Percentiles rank a stretch among this genome's conserved stretches.
phyloP scores from a whole-genome alignment of 192 early-diverging fungal genomes.

The Funneliformis geosporum region DNA sequence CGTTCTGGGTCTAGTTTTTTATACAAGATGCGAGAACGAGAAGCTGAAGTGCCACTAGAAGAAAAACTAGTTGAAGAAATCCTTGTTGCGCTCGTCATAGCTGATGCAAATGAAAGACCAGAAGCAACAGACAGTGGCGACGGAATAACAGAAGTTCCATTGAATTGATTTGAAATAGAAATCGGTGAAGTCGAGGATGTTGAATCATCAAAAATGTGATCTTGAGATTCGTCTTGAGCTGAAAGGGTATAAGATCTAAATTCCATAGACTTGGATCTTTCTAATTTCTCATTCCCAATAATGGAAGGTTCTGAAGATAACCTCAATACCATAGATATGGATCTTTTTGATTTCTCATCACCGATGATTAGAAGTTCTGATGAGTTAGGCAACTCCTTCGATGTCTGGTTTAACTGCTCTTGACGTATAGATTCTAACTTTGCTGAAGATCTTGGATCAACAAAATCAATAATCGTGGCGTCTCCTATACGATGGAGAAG shows the following conservation, averaged over 20 bases:
- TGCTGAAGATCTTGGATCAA: conserved; percentile 17
- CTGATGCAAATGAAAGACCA: conserved; percentile 23
- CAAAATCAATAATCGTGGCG: conserved; percentile 19
- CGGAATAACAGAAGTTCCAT: conserved; percentile 1
- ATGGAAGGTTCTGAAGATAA: not conserved
- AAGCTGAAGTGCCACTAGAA: not conserved
- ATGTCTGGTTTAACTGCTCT: conserved; percentile 19
- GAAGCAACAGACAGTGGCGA: conserved; percentile 17
- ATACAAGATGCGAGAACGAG: conserved; percentile 12
- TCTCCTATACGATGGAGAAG: conserved; percentile 30
- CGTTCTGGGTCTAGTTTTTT: conserved; percentile 2
- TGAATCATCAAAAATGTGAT: not conserved
- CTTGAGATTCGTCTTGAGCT: too few species aligned
- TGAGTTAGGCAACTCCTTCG: not conserved
- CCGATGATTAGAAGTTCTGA: not conserved
- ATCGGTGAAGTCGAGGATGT: not conserved
- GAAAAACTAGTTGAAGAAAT: conserved; percentile 11
- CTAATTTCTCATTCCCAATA: not conserved
- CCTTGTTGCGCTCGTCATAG: conserved; percentile 13
- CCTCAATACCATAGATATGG: not conserved
- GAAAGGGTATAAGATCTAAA: too few species aligned
- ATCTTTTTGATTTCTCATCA: conserved; percentile 1
- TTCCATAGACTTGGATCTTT: too few species aligned
- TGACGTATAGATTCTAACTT: conserved; percentile 18
- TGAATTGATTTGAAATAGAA: conserved; percentile 21